phyloP scores from a whole-genome alignment of 306 rosid genomes.

The Corylus americana region DNA sequence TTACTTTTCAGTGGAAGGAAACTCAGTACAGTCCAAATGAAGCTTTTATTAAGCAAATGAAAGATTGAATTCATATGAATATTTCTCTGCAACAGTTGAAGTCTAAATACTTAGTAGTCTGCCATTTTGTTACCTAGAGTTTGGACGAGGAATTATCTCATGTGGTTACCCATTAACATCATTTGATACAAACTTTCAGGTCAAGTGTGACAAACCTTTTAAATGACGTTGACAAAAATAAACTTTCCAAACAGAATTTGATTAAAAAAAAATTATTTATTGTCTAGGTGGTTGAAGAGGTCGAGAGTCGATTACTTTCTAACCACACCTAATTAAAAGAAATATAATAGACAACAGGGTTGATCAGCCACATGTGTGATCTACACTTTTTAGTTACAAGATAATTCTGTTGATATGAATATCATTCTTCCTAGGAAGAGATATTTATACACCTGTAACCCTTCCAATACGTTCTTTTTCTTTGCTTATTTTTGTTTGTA shows the following conservation, averaged over 20 bases:
- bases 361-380: not conserved
- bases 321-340: not conserved
- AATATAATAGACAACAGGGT: not conserved
- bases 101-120: not conserved
- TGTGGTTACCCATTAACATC: not conserved
- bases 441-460: not conserved
- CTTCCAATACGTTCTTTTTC: not conserved
- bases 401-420: not conserved
- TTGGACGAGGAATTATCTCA: not conserved
- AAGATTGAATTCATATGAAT: not conserved
- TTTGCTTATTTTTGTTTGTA: not conserved
- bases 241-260: not conserved
- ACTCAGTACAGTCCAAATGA: not conserved
- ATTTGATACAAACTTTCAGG: not conserved
- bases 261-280: not conserved
- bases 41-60: not conserved
- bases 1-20: not conserved
- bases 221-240: not conserved
- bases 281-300: not conserved
- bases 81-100: not conserved
- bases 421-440: not conserved
- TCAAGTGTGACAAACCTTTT: too few species aligned
- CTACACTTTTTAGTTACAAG: too few species aligned
- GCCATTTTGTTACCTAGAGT: not conserved
- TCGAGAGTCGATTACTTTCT: not conserved